These are phyloP conservation scores for Clitopilus hobsonii DNA, from an alignment of 768 basidiomycete species.

Conservation along the genomic window DNA sequence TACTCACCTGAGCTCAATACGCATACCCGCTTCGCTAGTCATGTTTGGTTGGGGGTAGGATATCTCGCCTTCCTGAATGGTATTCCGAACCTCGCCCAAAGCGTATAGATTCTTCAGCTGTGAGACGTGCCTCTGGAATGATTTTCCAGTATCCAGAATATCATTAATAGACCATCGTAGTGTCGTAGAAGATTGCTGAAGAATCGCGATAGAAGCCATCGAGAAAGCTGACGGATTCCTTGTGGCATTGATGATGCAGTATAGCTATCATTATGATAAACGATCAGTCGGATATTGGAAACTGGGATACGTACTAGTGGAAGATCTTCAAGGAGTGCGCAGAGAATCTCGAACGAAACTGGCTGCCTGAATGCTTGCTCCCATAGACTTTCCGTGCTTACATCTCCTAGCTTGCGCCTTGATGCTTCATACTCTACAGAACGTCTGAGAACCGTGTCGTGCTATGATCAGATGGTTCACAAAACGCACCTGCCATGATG, in stretches of 20 bases:
- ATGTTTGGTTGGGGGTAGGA: conserved; percentile 18
- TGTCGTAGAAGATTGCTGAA: conserved; percentile 29
- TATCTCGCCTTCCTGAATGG: conserved; percentile 19
- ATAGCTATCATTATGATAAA: conserved; percentile 20
- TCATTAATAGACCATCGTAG: conserved; percentile 20
- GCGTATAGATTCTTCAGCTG: conserved; percentile 29
- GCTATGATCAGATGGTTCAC: neutral
- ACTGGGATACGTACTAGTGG: conserved; percentile 21
- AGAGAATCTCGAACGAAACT: conserved; percentile 12
- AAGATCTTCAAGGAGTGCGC: conserved; percentile 19
- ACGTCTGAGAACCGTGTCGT: neutral
- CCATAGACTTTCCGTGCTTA: conserved; percentile 18
- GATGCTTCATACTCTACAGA: conserved; percentile 24
- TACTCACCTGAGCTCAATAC: conserved; percentile 20
- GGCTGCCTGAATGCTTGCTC: conserved; percentile 8
- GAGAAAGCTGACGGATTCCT: conserved; percentile 29
- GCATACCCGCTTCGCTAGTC: conserved; percentile 19
- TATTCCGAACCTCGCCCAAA: conserved; percentile 14
- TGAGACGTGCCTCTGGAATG: conserved; percentile 18
- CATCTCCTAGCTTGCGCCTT: conserved; percentile 15
- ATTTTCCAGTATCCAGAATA: conserved; percentile 13
- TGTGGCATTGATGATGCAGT: conserved; percentile 27
- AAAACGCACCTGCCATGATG: conserved; percentile 23
- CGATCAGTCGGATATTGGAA: neutral
- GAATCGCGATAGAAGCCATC: conserved; percentile 32